Base-by-base conservation (phyloP, 2,329 filamentous ascomycete species). In the Huntiella omanensis region DNA sequence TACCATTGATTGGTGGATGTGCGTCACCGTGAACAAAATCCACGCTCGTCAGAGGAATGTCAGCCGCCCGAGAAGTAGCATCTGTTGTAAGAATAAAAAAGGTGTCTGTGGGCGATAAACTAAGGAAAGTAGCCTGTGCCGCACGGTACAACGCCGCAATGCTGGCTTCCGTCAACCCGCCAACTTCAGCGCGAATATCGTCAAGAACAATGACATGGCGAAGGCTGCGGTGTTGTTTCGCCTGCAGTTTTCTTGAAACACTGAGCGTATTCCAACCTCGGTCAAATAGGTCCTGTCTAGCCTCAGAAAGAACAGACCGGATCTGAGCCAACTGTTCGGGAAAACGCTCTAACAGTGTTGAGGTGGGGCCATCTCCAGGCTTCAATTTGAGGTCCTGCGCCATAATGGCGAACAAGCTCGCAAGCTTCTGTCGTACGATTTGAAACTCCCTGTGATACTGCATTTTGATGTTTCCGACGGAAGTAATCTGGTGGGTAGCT, bases 361-460 rank as follows among this genome's bases (percentile, higher is more conserved):
- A 16, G 17, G 34, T 32, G 8, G 10, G 12, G 22, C 47, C 45
- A 10, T 39, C 35, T 2, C 7, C 22, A 3, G 32, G 15, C 10
- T 34, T 28, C 4, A 49, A 41, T 4, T 22, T 43, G 4, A 49
- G 22, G 10, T 40, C 36, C 13, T 37, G 32, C 13, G 48, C 44
- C 32, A 49, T 49, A 19, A 16, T 28, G 4, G 48, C 44, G 37
- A 49, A 49, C 0, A 33, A 19, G n/a, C 33, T 44, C 7, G 48
- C 44, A 37, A 49, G 37, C 8, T 41, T 39, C 17, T 22, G 38
- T 12, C 44, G 22, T n/a, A 38, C 19, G 7, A 17, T 15, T 10
- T 40, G 35, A n/a, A 49, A 49, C 16, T 17, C 44, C 22, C 44
- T 19, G 12, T 49, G 48, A n/a, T 49, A 49, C 28, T 49, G 48